These are phyloP conservation scores for Pichia eremophila DNA, from an alignment of 805 yeast species.

Conservation along the genomic window DNA sequence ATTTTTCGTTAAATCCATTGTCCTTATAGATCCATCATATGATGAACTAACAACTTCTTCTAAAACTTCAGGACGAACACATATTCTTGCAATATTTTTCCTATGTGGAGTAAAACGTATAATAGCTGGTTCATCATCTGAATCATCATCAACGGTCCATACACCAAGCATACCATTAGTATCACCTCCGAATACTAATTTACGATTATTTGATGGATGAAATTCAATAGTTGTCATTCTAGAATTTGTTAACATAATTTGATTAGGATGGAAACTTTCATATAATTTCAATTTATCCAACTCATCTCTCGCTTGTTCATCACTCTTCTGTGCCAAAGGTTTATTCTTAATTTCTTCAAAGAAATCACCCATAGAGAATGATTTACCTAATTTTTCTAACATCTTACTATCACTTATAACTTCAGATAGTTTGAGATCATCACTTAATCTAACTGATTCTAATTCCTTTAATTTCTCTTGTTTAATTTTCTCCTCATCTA, in stretches of 20 bases:
- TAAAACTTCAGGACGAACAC: slow-evolving; percentile 41
- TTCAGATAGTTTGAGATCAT: slow-evolving; percentile 57
- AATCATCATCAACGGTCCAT: slow-evolving; percentile 60
- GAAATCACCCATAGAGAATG: slow-evolving; percentile 63
- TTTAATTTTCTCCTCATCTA: slow-evolving; percentile 25
- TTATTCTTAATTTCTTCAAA: slow-evolving; percentile 40
- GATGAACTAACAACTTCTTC: slow-evolving; percentile 58
- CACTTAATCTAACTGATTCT: slow-evolving; percentile 45
- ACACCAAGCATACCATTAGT: slow-evolving; percentile 79
- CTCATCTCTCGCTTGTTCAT: slow-evolving; percentile 42
- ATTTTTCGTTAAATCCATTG: slow-evolving; percentile 55
- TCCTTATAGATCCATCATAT: slow-evolving; percentile 82
- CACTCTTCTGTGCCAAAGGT: slow-evolving; percentile 30
- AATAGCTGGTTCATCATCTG: slow-evolving; percentile 39
- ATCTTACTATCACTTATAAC: slow-evolving; percentile 32
- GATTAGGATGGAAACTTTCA: slow-evolving; percentile 54
- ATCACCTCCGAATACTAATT: slow-evolving; percentile 78
- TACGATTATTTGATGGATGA: slow-evolving; percentile 61
- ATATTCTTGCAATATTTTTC: slow-evolving; percentile 49
- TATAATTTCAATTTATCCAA: slow-evolving; percentile 43
- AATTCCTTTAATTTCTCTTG: slow-evolving; percentile 35
- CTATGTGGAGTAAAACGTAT: slow-evolving; percentile 68
- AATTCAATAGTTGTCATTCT: slow-evolving; percentile 66
- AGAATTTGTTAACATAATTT: slow-evolving; percentile 59
- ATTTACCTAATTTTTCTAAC: slow-evolving; percentile 34